These are phyloP conservation scores for Firmiana major DNA, from an alignment of 345 rosid genomes.

Conservation along the genomic window DNA sequence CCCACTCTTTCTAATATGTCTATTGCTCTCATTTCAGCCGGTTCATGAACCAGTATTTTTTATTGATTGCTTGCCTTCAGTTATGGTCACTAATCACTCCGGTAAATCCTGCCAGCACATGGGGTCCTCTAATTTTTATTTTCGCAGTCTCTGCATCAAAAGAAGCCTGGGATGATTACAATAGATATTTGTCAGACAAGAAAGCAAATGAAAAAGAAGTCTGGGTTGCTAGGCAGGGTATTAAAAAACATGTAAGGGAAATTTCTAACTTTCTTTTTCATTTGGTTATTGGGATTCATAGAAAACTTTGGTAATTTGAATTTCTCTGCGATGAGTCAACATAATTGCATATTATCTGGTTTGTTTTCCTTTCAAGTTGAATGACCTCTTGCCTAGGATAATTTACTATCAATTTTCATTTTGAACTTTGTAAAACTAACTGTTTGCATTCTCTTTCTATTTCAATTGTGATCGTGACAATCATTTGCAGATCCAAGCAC, in stretches of 20 bases:
- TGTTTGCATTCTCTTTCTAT: slow-evolving; percentile 16
- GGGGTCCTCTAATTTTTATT: slow-evolving; percentile 96
- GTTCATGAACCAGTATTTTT: slow-evolving; percentile 97
- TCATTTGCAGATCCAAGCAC: slow-evolving; percentile 72
- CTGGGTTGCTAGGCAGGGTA: slow-evolving; percentile 79
- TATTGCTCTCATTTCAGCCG: slow-evolving; percentile 60
- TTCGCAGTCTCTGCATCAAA: slow-evolving; percentile 95
- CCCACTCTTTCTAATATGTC: background rate
- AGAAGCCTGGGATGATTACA: slow-evolving; percentile 99
- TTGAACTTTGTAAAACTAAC: slow-evolving; percentile 13
- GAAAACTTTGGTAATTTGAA: background rate
- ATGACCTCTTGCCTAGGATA: background rate
- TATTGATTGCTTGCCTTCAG: slow-evolving; percentile 99
- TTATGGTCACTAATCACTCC: slow-evolving; percentile 99
- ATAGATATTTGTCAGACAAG: slow-evolving; percentile 88
- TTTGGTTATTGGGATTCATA: background rate
- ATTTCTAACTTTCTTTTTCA: slow-evolving; percentile 6
- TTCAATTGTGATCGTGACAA: slow-evolving; percentile 15
- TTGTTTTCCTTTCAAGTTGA: background rate
- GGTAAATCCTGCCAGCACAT: slow-evolving; percentile 98
- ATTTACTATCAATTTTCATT: background rate
- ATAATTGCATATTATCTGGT: background rate
- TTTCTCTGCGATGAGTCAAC: background rate
- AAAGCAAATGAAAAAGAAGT: slow-evolving; percentile 96
- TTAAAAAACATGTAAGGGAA: slow-evolving; percentile 71